Conservation (phyloP, 495 filamentous ascomycete genomes). For the Hyaloscypha variabilis region DNA sequence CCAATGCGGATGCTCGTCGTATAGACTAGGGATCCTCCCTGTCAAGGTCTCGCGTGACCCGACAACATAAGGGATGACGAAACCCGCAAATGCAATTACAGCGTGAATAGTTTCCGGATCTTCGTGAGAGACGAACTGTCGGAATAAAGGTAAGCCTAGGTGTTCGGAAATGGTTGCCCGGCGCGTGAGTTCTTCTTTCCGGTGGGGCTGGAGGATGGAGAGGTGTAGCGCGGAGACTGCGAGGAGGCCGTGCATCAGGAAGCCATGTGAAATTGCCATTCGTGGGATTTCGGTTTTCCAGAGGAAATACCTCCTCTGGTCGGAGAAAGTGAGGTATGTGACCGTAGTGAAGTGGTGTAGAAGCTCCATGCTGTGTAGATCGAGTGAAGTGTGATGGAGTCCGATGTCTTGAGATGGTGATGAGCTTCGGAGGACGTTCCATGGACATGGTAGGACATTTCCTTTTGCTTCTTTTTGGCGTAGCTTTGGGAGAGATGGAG, state of each 20-base stretch:
- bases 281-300: constrained; percentile 40
- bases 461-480: not conserved
- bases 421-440: not conserved
- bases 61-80: constrained; percentile 32
- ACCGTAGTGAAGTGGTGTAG: constrained; percentile 33
- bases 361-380: constrained; percentile 26
- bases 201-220: constrained; percentile 35
- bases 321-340: constrained; percentile 22
- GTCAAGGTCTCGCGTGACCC: constrained; percentile 7
- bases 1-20: constrained; percentile 19
- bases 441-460: not conserved
- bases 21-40: constrained; percentile 14
- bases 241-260: constrained; percentile 47
- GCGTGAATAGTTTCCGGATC: constrained; percentile 3
- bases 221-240: constrained; percentile 46
- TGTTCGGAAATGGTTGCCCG: constrained; percentile 9
- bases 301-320: constrained; percentile 7
- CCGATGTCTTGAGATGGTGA: not conserved
- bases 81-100: constrained; percentile 26
- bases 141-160: constrained; percentile 5
- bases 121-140: constrained; percentile 11
- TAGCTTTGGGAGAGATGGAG: not conserved
- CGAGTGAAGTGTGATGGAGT: constrained; percentile 2
- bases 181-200: constrained; percentile 14
- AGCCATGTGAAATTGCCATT: constrained; percentile 39